A percentile compares a stretch with the other conserved stretches of the same genome.
phyloP scores from a whole-genome alignment of 2,329 filamentous ascomycete species.

The Aspergillus sp. region DNA sequence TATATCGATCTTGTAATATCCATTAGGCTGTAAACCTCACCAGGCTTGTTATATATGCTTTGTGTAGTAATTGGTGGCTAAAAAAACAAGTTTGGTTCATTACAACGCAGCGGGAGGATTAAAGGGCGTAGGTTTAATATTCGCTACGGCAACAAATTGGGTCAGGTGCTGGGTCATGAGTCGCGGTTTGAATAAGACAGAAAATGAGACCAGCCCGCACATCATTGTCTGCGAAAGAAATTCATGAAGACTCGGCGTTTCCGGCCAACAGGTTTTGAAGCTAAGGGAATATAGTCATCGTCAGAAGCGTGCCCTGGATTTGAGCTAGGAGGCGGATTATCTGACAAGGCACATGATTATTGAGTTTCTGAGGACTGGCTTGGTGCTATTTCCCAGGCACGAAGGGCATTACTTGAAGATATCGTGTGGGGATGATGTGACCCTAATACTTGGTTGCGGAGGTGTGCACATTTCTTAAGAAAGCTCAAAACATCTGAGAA shows the following conservation, averaged over 20 bases:
- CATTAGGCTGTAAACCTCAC: too few relatives aligned
- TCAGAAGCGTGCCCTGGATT: neutral
- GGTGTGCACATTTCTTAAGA: neutral
- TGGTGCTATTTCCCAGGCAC: neutral
- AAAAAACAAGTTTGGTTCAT: too few relatives aligned
- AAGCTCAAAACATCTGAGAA: neutral
- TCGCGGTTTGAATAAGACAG: too few relatives aligned
- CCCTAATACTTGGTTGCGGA: neutral
- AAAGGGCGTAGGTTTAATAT: too few relatives aligned
- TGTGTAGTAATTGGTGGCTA: too few relatives aligned
- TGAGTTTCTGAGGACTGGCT: neutral
- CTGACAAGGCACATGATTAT: neutral
- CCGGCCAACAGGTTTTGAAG: neutral
- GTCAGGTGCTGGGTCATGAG: too few relatives aligned
- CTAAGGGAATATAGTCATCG: neutral
- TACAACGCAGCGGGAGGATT: too few relatives aligned
- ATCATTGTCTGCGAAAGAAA: too few relatives aligned
- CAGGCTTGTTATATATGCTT: too few relatives aligned
- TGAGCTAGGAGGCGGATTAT: neutral
- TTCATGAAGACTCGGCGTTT: neutral
- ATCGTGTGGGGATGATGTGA: neutral
- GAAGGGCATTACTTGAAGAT: neutral
- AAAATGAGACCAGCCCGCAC: too few relatives aligned
- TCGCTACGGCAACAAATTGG: too few relatives aligned
- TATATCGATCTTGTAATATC: too few relatives aligned